These are phyloP conservation scores for Entomortierella chlamydospora DNA, from an alignment of 192 early-diverging fungal genomes.

Conservation along the genomic window DNA sequence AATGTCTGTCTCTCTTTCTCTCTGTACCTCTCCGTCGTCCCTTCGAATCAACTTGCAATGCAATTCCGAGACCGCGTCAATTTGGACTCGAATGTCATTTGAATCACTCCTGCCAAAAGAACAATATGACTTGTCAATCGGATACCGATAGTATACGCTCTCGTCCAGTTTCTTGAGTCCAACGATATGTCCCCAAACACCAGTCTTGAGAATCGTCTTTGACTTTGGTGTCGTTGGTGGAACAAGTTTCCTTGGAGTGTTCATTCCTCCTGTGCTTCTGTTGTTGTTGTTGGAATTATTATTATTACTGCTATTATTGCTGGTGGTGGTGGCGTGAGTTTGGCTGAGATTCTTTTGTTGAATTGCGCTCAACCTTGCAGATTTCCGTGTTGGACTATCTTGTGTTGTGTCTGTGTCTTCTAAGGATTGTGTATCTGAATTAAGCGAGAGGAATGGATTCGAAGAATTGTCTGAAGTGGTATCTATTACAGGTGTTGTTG, in stretches of 20 bases:
- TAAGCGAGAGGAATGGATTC: neutral
- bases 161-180: slow-evolving; percentile 30
- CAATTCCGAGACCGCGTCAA: slow-evolving; percentile 37
- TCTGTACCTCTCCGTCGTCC: slow-evolving; percentile 41
- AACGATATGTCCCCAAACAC: slow-evolving; percentile 36
- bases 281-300: neutral
- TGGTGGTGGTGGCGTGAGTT: too few relatives aligned
- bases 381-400: slow-evolving; percentile 27
- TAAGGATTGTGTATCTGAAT: neutral
- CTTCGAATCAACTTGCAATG: slow-evolving; percentile 44
- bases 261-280: neutral
- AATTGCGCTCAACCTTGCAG: slow-evolving; percentile 19
- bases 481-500: neutral
- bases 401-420: neutral
- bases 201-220: slow-evolving; percentile 13
- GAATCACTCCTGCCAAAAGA: slow-evolving; percentile 30
- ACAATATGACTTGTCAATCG: slow-evolving; percentile 49
- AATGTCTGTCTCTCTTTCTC: neutral
- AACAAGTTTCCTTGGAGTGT: neutral
- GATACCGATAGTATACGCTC: slow-evolving; percentile 36
- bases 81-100: slow-evolving; percentile 40
- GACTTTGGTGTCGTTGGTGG: slow-evolving; percentile 22
- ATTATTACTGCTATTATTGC: neutral
- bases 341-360: neutral
- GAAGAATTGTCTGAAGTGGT: neutral